Base-by-base conservation (phyloP, 2,329 filamentous ascomycete species). In the Elsinoe batatas region DNA sequence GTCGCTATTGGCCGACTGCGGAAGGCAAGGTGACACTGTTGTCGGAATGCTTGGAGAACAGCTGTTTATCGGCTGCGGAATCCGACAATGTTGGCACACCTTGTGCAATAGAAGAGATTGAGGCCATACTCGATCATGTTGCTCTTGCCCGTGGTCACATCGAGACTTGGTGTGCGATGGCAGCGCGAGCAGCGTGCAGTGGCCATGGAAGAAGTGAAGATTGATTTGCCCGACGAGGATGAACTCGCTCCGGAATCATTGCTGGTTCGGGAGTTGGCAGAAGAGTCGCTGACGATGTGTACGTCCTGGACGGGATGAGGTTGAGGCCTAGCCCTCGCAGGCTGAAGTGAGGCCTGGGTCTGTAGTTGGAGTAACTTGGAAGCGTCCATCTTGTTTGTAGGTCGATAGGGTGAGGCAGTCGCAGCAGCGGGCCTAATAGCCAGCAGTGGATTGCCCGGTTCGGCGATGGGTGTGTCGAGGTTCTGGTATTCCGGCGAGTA, bases 71-170 rank as follows among this genome's bases (percentile, higher is more conserved):
- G 66, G 47, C 64, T 61, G 53, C 65, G 63, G 44, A 54, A 61
- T 17, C 68, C 68, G n/a, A 69, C 68, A 33, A 69, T 63, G 38
- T 56, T 61, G 35, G 68, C 68, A 56, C 68, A 70, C 22, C 68
- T 61, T 13, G 56, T 62, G 62, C 68, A 70, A 61, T 70, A 70
- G 62, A 65, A 70, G 33, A 64, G 62, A 43, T 70, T 70, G 15
- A 69, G 60, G 8, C 68, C 68, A 43, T 69, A 70, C 11, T 61
- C 60, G 13, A 69, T 57, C 68, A 70, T 70, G 60, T 68, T 69
- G 53, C 60, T 63, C 46, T 65, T 64, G n/a, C 66, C 66, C 5
- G 65, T 67, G 46, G 61, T 55, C 18, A 65, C 47, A 50, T 69
- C 66, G 43, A 68, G 47, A 61, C 66, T 68, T 15, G 63, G 60